Evolutionary conservation across 148 eudicot species (phyloP).

Genomic region (Amaranthus palmeri): DNA sequence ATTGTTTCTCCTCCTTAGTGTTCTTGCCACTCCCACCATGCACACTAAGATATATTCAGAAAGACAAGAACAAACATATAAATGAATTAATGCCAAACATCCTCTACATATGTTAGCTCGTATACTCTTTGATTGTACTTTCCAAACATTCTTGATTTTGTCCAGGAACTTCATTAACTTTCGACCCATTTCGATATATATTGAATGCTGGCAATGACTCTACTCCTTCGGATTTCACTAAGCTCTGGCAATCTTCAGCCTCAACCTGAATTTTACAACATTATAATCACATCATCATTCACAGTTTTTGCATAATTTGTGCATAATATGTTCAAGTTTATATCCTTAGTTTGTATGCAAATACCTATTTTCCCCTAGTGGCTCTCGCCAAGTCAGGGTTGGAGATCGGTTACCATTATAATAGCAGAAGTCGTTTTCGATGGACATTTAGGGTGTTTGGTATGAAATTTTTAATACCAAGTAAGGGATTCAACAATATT

Average conservation of each 20-base stretch:
- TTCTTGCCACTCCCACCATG: background rate
- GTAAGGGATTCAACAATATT: no score
- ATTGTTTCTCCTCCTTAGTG: background rate
- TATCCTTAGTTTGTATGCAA: background rate
- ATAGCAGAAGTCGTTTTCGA: no score
- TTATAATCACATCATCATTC: background rate
- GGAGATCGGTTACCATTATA: no score
- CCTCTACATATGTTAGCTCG: slow-evolving; percentile 26
- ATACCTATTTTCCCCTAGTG: background rate
- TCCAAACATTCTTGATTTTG: slow-evolving; percentile 46
- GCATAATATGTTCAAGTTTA: background rate
- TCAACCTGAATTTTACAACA: slow-evolving; percentile 31
- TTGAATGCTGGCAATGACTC: slow-evolving; percentile 46
- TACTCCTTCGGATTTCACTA: slow-evolving; percentile 45
- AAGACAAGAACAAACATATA: background rate
- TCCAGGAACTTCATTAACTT: slow-evolving; percentile 38
- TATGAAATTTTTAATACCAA: no score
- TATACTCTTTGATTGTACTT: slow-evolving; percentile 33
- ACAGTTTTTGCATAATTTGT: background rate
- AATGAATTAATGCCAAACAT: slow-evolving; percentile 5
- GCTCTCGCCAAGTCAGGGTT: background rate
- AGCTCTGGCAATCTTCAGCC: slow-evolving; percentile 34
- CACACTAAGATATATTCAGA: slow-evolving; percentile 5
- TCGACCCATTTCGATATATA: slow-evolving; percentile 48
- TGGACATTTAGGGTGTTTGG: no score